Conservation (phyloP, 306 rosid species). For the Pueraria montana region DNA sequence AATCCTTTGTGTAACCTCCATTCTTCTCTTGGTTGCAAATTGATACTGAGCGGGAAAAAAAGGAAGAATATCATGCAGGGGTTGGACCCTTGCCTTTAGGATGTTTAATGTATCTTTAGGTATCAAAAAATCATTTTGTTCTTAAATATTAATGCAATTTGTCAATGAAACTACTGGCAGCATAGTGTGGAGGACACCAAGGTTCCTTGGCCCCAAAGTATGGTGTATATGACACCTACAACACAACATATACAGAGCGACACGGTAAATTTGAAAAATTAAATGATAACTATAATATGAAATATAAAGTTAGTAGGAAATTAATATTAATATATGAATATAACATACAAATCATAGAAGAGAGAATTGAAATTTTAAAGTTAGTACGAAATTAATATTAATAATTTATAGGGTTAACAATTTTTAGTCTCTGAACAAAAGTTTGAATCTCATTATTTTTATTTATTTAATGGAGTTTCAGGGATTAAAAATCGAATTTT, state of each 20-base stretch:
- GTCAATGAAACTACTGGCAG: background rate
- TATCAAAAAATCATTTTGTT: background rate
- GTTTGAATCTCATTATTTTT: too few relatives aligned
- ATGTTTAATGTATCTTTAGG: background rate
- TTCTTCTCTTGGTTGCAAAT: conserved; percentile 38
- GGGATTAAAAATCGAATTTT: too few relatives aligned
- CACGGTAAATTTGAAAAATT: background rate
- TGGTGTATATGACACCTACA: background rate
- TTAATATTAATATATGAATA: too few relatives aligned
- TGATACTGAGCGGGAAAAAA: background rate
- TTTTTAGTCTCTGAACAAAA: too few relatives aligned
- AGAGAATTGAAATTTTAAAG: too few relatives aligned
- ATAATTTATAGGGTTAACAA: too few relatives aligned
- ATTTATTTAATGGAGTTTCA: too few relatives aligned
- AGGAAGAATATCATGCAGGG: conserved; percentile 1
- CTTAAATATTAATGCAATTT: background rate
- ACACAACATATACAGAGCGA: background rate
- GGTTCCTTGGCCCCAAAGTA: background rate
- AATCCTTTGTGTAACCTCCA: conserved; percentile 1
- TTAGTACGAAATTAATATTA: too few relatives aligned
- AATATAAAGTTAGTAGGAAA: background rate
- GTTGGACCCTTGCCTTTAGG: background rate
- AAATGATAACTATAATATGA: background rate
- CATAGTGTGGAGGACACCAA: background rate
- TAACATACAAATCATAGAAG: too few relatives aligned